Evolutionary conservation across 495 filamentous ascomycete species (phyloP).

Genomic region (Astrothelium macrocarpum): DNA sequence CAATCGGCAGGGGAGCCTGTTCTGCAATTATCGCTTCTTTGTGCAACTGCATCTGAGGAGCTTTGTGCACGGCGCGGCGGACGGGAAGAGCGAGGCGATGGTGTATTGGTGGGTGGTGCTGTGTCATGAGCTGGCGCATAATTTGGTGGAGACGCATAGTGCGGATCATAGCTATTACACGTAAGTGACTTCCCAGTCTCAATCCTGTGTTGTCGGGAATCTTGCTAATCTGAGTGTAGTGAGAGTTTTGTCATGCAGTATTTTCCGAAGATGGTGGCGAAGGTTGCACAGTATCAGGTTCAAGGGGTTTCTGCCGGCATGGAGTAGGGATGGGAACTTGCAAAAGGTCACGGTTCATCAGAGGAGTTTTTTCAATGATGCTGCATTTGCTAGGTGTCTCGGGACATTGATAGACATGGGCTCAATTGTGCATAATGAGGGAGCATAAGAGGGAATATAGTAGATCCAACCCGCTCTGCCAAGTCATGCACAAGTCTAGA

Average conservation of each 20-base stretch:
- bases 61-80: conserved; percentile 9
- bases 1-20: conserved; percentile 74
- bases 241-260: conserved; percentile 19
- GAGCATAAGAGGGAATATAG: too few species aligned
- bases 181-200: conserved; percentile 15
- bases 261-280: conserved; percentile 14
- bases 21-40: conserved; percentile 90
- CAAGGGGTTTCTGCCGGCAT: not conserved
- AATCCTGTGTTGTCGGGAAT: not conserved
- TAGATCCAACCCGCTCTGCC: too few species aligned
- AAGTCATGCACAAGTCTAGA: too few species aligned
- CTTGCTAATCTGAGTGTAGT: not conserved
- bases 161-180: conserved; percentile 80
- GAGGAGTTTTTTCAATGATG: not conserved
- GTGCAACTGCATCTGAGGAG: conserved; percentile 55
- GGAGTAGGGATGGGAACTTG: not conserved
- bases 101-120: conserved; percentile 89
- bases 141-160: conserved; percentile 70
- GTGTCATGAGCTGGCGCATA: conserved; percentile 92
- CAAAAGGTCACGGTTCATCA: not conserved
- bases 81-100: conserved; percentile 50
- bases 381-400: not conserved
- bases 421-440: too few species aligned
- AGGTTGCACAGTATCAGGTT: conserved; percentile 1
- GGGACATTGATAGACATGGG: not conserved